These are phyloP conservation scores for Trypanosoma rangeli DNA, from an alignment of 208 protist species.

Conservation along the genomic window DNA sequence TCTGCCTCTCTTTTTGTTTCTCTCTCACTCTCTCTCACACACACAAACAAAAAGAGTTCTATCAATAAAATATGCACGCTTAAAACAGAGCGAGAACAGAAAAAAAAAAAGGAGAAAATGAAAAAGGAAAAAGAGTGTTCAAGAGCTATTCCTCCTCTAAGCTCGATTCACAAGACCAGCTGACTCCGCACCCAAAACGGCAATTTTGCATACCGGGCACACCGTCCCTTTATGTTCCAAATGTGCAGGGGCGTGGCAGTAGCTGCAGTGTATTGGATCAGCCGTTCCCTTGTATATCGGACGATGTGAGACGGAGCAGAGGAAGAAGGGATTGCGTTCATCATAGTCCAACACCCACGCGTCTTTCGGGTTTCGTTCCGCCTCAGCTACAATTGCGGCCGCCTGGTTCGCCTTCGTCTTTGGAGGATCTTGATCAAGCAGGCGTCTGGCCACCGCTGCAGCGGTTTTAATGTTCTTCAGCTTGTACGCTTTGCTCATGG, in stretches of 20 bases:
- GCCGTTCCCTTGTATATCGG: conserved; percentile 83
- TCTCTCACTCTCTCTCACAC: neutral
- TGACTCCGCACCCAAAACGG: conserved; percentile 65
- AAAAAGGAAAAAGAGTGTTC: conserved; percentile 9
- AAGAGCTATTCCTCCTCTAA: conserved; percentile 6
- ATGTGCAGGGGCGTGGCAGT: conserved; percentile 86
- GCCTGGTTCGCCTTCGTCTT: conserved; percentile 85
- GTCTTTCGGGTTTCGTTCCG: conserved; percentile 84
- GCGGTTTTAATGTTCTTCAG: conserved; percentile 91
- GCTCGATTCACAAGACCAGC: conserved; percentile 49
- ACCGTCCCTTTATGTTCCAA: conserved; percentile 62
- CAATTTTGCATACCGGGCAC: conserved; percentile 80
- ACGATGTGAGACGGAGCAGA: conserved; percentile 81
- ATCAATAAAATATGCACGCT: conserved; percentile 8
- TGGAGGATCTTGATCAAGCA: conserved; percentile 94
- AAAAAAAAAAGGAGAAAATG: conserved; percentile 22
- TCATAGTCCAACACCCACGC: conserved; percentile 93
- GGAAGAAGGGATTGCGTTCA: conserved; percentile 95
- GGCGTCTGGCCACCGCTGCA: conserved; percentile 88
- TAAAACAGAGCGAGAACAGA: conserved; percentile 7
- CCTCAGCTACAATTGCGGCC: conserved; percentile 88
- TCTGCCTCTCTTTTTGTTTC: neutral
- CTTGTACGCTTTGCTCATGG: conserved; percentile 94
- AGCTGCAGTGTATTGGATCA: conserved; percentile 86
- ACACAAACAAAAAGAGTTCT: conserved; percentile 4